Evolutionary conservation across 2,329 filamentous ascomycete genomes (phyloP), one percentile per base, ranked within the genome.

Genomic region (Microdochium nivale): DNA sequence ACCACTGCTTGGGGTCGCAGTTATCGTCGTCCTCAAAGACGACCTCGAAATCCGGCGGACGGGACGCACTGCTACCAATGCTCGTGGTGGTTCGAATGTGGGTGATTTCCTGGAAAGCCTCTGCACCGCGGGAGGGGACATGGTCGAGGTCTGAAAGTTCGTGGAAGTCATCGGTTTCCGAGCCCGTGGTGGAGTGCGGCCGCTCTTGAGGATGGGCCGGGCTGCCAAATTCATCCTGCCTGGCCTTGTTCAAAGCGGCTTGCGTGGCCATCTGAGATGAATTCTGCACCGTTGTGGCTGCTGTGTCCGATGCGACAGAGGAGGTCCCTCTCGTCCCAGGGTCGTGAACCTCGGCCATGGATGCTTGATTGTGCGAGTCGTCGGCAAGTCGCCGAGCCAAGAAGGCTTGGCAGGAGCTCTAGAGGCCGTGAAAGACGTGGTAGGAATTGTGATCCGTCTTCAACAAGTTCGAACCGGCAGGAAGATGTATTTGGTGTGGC

Each of bases 1-100:
- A 67, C 86, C 87, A 91, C 62, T 86, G 84, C 52, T 77, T 74
- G 0, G 88, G 86, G 60, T 90, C 84, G 13, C 77, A 74, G 2
- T 73, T 71, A 59, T 87, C 84, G 53, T 78, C 70, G 1, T 79
- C 79, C 16, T 80, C 78, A 63, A 88, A 90, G 60, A 86, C 83
- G 51, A 92, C 77, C 67, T 94, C 88, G 60, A 83, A 92, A 25
- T 82, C 79, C 3, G 81, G 76, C 2, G 71, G 68, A 2, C 73
- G 67, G 16, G 71, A 74, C 2, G 70, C 70, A 24, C 64, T 65
- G 55, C 71, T 75, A 49, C 66, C 65, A 40, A 72, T 58, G 54
- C 70, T 75, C 49, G 71, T 68, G 25, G 68, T 66, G 2, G 72
- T 74, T 32, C 66, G 65, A 5, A 70, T 68, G 54, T 69, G 69